phyloP scores from a whole-genome alignment of 2,329 filamentous ascomycete genomes.

The Sclerotinia nivalis region DNA sequence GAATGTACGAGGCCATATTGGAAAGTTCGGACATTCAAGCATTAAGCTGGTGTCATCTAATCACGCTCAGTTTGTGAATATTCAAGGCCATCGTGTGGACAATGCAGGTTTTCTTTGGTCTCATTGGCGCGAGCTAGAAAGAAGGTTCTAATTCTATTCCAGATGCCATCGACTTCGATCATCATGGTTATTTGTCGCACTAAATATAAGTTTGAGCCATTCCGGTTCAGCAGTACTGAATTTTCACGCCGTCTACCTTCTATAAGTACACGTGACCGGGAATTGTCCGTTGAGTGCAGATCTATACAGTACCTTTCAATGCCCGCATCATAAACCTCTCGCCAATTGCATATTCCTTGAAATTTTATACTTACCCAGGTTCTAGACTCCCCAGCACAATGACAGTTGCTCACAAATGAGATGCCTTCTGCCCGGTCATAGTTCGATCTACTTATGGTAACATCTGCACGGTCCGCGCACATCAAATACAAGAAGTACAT shows the following conservation, averaged over 20 bases:
- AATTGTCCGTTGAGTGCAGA: not conserved
- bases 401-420: not conserved
- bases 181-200: not conserved
- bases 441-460: not conserved
- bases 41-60: not conserved
- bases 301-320: not conserved
- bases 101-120: not conserved
- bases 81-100: not conserved
- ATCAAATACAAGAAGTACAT: not conserved
- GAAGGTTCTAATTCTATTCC: not conserved
- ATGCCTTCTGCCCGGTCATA: not conserved
- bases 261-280: not conserved
- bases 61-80: not conserved
- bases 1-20: too few relatives aligned
- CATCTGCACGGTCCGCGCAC: not conserved
- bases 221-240: not conserved
- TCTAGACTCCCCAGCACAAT: not conserved
- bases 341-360: not conserved
- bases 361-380: not conserved
- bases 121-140: not conserved
- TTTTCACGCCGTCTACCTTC: not conserved
- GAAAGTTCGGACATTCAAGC: not conserved
- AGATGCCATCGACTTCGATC: not conserved
- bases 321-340: not conserved
- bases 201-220: not conserved